phyloP scores from a whole-genome alignment of 345 rosid species.

The Cardiospermum halicacabum region DNA sequence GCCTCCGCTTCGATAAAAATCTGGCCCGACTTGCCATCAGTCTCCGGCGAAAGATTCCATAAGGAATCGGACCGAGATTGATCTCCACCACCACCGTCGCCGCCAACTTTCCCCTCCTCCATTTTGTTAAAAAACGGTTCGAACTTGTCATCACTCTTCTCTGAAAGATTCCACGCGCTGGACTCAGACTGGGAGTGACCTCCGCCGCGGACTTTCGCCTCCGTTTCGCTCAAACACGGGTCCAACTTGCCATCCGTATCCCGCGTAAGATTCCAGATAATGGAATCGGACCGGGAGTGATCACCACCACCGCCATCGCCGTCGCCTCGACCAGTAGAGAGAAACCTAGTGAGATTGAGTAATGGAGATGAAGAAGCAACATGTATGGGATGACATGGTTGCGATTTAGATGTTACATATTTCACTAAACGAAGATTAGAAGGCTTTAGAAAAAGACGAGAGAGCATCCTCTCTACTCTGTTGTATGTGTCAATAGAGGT shows the following conservation, averaged over 20 bases:
- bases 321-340: constrained; percentile 40
- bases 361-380: constrained; percentile 22
- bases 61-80: no score
- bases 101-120: no score
- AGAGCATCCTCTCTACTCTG: constrained; percentile 53
- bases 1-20: no score
- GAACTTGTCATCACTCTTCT: no score
- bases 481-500: neutral
- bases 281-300: constrained; percentile 19
- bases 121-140: no score
- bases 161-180: no score
- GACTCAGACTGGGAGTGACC: no score
- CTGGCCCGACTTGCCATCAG: no score
- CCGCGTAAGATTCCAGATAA: constrained; percentile 47
- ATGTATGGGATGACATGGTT: constrained; percentile 12
- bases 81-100: no score
- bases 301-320: constrained; percentile 11
- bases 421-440: constrained; percentile 52
- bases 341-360: constrained; percentile 19
- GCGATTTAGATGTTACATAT: constrained; percentile 31
- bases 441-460: constrained; percentile 59
- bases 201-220: constrained; percentile 19
- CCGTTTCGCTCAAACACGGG: constrained; percentile 31
- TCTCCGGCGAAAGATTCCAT: no score
- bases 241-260: constrained; percentile 41